A percentile compares a stretch with the other conserved stretches of the same genome.
These are phyloP conservation scores for Funneliformis geosporum DNA, from an alignment of 192 early-diverging fungal genomes.

Conservation along the genomic window DNA sequence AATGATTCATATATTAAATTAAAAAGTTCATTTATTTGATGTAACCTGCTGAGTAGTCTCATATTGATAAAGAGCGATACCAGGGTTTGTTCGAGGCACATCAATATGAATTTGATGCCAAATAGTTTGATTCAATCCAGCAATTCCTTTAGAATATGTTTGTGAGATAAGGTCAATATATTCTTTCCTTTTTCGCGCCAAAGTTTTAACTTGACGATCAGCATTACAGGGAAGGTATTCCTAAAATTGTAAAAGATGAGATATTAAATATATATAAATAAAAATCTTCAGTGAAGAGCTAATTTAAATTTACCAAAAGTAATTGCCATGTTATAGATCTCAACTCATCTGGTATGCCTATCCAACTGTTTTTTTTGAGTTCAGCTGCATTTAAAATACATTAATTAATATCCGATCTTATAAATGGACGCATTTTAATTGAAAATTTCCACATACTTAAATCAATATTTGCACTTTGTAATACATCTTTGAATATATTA, in stretches of 20 bases:
- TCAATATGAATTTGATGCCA: slow-evolving; percentile 98
- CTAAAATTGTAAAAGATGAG: slow-evolving; percentile 36
- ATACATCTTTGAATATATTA: slow-evolving; percentile 51
- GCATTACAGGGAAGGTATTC: slow-evolving; percentile 90
- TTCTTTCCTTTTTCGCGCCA: slow-evolving; percentile 89
- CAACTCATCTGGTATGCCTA: slow-evolving; percentile 85
- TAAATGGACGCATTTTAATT: neutral
- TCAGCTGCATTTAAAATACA: slow-evolving; percentile 34
- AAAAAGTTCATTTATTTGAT: neutral
- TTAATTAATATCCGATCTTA: slow-evolving; percentile 29
- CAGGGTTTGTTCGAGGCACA: slow-evolving; percentile 87
- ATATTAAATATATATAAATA: slow-evolving; percentile 15
- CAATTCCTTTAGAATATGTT: slow-evolving; percentile 79
- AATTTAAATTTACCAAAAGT: slow-evolving; percentile 63
- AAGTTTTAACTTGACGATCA: slow-evolving; percentile 76
- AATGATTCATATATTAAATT: slow-evolving; percentile 3
- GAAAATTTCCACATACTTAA: slow-evolving; percentile 43
- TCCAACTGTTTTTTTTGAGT: slow-evolving; percentile 87
- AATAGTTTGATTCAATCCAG: slow-evolving; percentile 78
- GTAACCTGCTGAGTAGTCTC: slow-evolving; percentile 76
- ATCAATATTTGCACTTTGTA: slow-evolving; percentile 65
- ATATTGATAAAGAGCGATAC: slow-evolving; percentile 82
- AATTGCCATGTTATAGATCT: slow-evolving; percentile 92
- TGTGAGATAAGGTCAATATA: slow-evolving; percentile 85
- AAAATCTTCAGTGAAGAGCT: neutral